Conservation (phyloP, 2,329 filamentous ascomycete genomes). For the Aspergillus cejpii region DNA sequence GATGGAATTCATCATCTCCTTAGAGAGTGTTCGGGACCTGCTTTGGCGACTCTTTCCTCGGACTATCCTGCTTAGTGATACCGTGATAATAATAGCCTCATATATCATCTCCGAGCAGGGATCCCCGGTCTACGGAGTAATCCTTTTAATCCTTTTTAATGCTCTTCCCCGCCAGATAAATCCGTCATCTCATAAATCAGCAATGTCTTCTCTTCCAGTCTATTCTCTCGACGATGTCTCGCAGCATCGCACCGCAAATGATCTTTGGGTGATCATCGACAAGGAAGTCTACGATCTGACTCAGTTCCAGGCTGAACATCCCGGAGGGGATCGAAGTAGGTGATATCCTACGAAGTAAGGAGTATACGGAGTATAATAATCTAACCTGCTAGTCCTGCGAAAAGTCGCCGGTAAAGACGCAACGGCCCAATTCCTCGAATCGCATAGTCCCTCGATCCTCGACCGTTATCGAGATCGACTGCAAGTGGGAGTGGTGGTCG, state of each 20-base stretch:
- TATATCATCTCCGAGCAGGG: too few species aligned
- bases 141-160: too few species aligned
- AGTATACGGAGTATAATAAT: too few species aligned
- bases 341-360: neutral
- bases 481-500: constrained; percentile 1
- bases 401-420: constrained; percentile 3
- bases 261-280: constrained; percentile 19
- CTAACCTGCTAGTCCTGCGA: constrained; percentile 1
- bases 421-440: constrained; percentile 3
- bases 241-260: neutral
- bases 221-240: neutral
- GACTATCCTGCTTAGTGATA: too few species aligned
- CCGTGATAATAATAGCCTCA: too few species aligned
- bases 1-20: too few species aligned
- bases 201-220: neutral
- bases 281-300: constrained; percentile 17
- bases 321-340: constrained; percentile 11
- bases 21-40: too few species aligned
- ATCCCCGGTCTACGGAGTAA: too few species aligned
- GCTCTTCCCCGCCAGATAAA: too few species aligned
- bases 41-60: too few species aligned
- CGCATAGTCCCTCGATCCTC: constrained; percentile 2
- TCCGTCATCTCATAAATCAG: too few species aligned
- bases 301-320: constrained; percentile 18
- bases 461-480: constrained; percentile 2